Percentiles rank a stretch among this genome's conserved stretches.
Evolutionary conservation across 495 filamentous ascomycete species (phyloP).

Genomic region (Aspergillus saccharolyticus): DNA sequence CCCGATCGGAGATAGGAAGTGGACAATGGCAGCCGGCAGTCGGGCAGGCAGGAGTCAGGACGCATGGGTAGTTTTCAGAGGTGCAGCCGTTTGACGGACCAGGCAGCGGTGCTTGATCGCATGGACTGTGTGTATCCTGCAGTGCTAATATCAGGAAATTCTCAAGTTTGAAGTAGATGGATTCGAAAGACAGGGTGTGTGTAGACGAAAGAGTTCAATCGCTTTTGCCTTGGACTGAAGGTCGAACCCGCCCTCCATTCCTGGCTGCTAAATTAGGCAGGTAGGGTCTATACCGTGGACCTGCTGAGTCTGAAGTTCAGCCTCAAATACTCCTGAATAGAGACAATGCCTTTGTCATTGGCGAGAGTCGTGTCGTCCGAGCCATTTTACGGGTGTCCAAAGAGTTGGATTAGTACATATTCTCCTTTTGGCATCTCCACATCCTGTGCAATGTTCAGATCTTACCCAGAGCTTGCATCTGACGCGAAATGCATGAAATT

Average conservation of each 20-base stretch:
- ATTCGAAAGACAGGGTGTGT: no score
- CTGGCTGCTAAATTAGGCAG: not conserved
- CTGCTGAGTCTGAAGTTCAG: no score
- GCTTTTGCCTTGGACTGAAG: not conserved
- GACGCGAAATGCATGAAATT: not conserved
- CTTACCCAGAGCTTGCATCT: not conserved
- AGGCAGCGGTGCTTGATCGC: not conserved
- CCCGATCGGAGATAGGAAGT: not conserved
- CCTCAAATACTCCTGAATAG: no score
- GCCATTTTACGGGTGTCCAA: no score
- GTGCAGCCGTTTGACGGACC: not conserved
- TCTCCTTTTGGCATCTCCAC: no score
- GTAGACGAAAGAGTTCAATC: not conserved
- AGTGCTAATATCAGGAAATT: no score
- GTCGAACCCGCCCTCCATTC: not conserved
- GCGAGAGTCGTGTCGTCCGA: no score
- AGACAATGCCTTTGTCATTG: no score
- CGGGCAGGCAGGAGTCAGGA: not conserved
- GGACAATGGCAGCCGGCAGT: not conserved
- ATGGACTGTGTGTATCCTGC: not conserved
- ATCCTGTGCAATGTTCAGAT: not conserved
- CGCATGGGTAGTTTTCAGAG: not conserved
- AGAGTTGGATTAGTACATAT: no score
- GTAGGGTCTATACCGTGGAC: not conserved
- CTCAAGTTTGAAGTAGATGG: not conserved